phyloP scores from a whole-genome alignment of 805 yeast species.

The Suhomyces sp. region DNA sequence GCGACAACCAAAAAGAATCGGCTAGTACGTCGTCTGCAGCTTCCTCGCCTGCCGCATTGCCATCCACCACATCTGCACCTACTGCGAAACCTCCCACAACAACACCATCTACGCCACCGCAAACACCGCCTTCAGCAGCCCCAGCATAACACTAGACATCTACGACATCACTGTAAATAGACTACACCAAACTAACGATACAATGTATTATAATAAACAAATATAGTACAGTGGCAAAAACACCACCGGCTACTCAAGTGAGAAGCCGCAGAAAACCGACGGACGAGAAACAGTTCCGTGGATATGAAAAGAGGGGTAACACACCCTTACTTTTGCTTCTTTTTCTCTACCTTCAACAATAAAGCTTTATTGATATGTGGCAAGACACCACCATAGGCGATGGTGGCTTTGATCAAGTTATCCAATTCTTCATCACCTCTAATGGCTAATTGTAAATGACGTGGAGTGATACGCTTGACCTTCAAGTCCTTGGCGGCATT shows the following conservation, averaged over 20 bases:
- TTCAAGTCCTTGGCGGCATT: slow-evolving; percentile 33
- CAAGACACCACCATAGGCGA: slow-evolving; percentile 34
- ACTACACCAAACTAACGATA: slow-evolving; percentile 3
- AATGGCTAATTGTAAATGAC: slow-evolving; percentile 32
- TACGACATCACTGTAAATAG: slow-evolving; percentile 1
- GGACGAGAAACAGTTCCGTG: not conserved
- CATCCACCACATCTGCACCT: not conserved
- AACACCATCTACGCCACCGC: not conserved
- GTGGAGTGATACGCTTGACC: slow-evolving; percentile 32
- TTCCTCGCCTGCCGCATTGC: not conserved
- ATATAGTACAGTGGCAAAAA: slow-evolving; percentile 4
- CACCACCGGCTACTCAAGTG: not conserved
- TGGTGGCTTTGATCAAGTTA: slow-evolving; percentile 32
- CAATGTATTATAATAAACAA: slow-evolving; percentile 6
- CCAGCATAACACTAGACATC: not conserved
- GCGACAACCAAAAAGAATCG: not conserved
- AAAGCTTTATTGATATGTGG: slow-evolving; percentile 33
- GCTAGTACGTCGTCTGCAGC: not conserved
- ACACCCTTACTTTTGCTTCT: slow-evolving; percentile 14
- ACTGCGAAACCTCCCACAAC: not conserved
- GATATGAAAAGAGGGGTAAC: not conserved
- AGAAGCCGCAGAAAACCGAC: not conserved
- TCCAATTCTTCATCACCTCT: slow-evolving; percentile 33
- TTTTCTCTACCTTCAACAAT: slow-evolving; percentile 31
- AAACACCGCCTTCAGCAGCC: not conserved